Evolutionary conservation across 2,329 filamentous ascomycete genomes (phyloP), one percentile per base, ranked within the genome.

Genomic region (Sporothrix humicola): DNA sequence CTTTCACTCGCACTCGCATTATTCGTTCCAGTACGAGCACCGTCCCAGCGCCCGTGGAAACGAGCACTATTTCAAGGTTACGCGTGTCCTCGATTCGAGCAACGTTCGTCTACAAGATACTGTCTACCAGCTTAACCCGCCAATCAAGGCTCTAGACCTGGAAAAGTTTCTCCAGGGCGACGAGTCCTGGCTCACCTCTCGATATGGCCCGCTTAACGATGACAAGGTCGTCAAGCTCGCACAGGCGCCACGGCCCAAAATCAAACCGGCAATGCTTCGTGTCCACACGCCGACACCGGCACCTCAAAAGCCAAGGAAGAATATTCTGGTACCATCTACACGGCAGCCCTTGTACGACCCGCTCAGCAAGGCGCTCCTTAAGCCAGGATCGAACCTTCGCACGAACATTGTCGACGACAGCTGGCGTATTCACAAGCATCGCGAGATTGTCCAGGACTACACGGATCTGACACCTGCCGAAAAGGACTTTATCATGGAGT

Each of bases 361-460:
- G 1, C 82, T 89, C 12, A 89, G 86, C 80, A 89, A 88, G 77
- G 83, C 84, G 9, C 81, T 81, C 8, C 82, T 90, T 26, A 82
- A 83, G 46, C 82, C 87, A 0, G 87, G 86, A 2, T 82, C 85
- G 1, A 81, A 83, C 31, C 81, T 89, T 31, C 84, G 85, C 2
- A 82, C 82, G 23, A 79, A 81, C 3, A 79, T 79, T 2, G 80
- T 85, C 3, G 86, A 89, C 77, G 84, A 85, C 73, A 80, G 81
- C 26, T 90, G 88, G 88, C 82, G 89, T 8, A 82, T 88, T 44
- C 87, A 89, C 75, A 89, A 89, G 79, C 88, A 90, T 74, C 84
- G 86, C 8, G 87, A 90, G 73, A 86, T 85, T 71, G 85, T 90
- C 72, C 82, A 84, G 42, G 88, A 90, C 75, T 89, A 88, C 77